Evolutionary conservation across 768 basidiomycete genomes (phyloP).

Genomic region (Tubosaeta brunneosetosa): DNA sequence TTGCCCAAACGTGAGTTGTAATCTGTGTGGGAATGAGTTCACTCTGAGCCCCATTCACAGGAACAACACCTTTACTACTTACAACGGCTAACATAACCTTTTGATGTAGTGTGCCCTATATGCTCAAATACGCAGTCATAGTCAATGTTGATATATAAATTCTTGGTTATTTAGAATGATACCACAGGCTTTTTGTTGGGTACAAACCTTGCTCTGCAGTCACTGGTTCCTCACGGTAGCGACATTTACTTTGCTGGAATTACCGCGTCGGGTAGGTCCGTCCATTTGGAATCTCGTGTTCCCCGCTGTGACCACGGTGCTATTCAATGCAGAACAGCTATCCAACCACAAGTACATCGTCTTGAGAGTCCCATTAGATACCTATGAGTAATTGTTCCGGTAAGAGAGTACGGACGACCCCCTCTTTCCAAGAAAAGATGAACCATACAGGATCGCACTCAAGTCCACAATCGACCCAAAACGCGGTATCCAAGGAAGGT

Average conservation of each 20-base stretch:
- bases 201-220: too few relatives aligned
- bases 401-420: not conserved
- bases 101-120: not conserved
- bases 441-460: too few relatives aligned
- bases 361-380: not conserved
- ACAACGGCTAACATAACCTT: not conserved
- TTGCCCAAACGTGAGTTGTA: conserved; percentile 20
- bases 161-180: not conserved
- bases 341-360: not conserved
- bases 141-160: not conserved
- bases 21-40: not conserved
- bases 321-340: not conserved
- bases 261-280: too few relatives aligned
- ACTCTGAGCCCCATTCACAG: conserved; percentile 6
- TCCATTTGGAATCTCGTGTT: too few relatives aligned
- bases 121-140: not conserved
- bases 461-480: conserved; percentile 55
- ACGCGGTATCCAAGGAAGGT: conserved; percentile 32
- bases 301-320: not conserved
- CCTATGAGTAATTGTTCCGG: not conserved
- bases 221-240: too few relatives aligned
- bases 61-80: conserved; percentile 18
- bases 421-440: not conserved
- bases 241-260: too few relatives aligned
- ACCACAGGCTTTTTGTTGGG: not conserved